These are phyloP conservation scores for Sclerotinia minor DNA, from an alignment of 2,329 filamentous ascomycete species.

Conservation along the genomic window DNA sequence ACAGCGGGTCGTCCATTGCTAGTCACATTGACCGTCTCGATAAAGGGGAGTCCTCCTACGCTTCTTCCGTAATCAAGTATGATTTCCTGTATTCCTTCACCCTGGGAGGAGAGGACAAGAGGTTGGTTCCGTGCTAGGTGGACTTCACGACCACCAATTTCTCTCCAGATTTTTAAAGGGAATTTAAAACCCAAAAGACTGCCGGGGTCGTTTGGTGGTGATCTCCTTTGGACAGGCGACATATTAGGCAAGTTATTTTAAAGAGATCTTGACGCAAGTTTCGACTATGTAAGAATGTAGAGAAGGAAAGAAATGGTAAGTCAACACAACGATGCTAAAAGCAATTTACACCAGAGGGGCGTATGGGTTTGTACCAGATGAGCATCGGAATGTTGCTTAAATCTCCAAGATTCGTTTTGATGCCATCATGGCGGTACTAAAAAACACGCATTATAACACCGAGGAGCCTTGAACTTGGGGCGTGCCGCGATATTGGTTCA, in stretches of 20 bases:
- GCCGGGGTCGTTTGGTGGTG: conserved; percentile 3
- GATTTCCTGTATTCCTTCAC: conserved; percentile 28
- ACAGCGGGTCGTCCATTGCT: conserved; percentile 27
- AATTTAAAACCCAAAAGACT: conserved; percentile 11
- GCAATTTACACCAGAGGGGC: not conserved
- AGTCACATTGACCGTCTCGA: conserved; percentile 27
- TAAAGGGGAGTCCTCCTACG: conserved; percentile 33
- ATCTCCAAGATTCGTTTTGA: not conserved
- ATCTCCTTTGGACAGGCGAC: conserved; percentile 7
- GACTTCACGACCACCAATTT: conserved; percentile 8
- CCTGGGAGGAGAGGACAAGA: conserved; percentile 22
- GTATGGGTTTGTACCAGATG: not conserved
- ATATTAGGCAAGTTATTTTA: not conserved
- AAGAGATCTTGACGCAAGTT: not conserved
- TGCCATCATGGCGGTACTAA: conserved; percentile 1
- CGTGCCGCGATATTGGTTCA: not conserved
- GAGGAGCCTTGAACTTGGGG: not conserved
- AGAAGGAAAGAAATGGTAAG: not conserved
- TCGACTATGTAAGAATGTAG: not conserved
- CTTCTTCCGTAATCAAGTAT: conserved; percentile 31
- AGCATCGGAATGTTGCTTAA: not conserved
- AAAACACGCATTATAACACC: not conserved
- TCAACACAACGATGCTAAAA: not conserved
- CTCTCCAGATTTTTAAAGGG: conserved; percentile 13
- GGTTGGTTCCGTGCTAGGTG: not conserved